Conservation (phyloP, 2,329 filamentous ascomycete genomes). For the Penicillium sp. region DNA sequence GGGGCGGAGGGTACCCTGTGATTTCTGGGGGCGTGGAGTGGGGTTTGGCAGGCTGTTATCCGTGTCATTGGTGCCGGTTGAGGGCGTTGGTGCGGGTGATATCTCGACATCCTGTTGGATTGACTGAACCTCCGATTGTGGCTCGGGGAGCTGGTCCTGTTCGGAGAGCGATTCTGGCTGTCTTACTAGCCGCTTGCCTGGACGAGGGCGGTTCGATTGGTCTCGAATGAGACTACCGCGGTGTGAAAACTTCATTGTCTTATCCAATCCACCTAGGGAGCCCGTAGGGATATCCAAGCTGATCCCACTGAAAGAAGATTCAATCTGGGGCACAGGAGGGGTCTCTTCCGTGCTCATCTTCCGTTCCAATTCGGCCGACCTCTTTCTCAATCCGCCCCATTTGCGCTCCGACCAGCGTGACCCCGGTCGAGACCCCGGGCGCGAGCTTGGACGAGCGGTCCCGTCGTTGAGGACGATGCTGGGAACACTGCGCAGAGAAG, state of each 20-base stretch:
- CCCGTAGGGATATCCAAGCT: conserved; percentile 60
- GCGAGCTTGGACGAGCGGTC: conserved; percentile 31
- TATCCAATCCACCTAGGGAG: conserved; percentile 57
- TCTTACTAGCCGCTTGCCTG: conserved; percentile 31
- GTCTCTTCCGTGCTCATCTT: conserved; percentile 32
- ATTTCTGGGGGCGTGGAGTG: conserved; percentile 32
- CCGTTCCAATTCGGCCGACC: conserved; percentile 38
- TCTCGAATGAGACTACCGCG: conserved; percentile 64
- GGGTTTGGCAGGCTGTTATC: conserved; percentile 28
- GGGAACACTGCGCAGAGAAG: conserved; percentile 42
- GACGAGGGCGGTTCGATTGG: conserved; percentile 39
- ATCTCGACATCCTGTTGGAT: conserved; percentile 20
- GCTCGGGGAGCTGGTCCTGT: conserved; percentile 11
- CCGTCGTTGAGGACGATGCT: conserved; percentile 46
- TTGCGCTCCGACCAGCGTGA: conserved; percentile 51
- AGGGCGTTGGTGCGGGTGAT: conserved; percentile 12
- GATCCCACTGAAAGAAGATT: conserved; percentile 52
- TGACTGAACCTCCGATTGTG: conserved; percentile 6
- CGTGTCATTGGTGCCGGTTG: conserved; percentile 19
- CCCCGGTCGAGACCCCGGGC: conserved; percentile 40
- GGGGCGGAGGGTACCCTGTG: conserved; percentile 43
- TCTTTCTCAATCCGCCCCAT: conserved; percentile 44
- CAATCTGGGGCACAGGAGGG: conserved; percentile 39
- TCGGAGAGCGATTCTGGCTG: conserved; percentile 19
- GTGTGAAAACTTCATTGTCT: conserved; percentile 62